Evolutionary conservation across 1,284 basidiomycete genomes (phyloP), one percentile per base, ranked within the genome.

Genomic region (Paramarasmius palmivorus): DNA sequence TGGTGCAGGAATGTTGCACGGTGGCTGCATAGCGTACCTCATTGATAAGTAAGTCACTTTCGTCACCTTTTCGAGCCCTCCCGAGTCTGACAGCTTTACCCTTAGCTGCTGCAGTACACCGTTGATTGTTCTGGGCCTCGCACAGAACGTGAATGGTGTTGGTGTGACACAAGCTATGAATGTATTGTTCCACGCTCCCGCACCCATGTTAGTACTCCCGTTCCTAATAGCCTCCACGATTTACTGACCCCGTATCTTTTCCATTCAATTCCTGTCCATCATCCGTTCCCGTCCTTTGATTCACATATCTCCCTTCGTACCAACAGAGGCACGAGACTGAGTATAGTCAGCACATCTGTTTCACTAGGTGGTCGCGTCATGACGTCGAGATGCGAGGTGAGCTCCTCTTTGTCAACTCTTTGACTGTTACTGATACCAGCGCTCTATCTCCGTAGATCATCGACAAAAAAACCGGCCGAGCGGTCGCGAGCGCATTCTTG

Each of bases 131-230:
- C 72, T 88, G 12, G 86, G 85, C 2, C 62, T 87, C 37, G 65
- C 82, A 38, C 73, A 78, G 58, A 76, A 76, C 54, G 67, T 74
- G n/a, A 88, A 88, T 53, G 86, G 85, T 2, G 86, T 88, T 12
- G 86, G 86, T 12, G 86, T 88, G 19, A 89, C 84, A 2, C 84
- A 88, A 64, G 76, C 78, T 8, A 77, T 88, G 78, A 84, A 82
- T 57, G 72, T 89, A 29, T 64, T 81, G 38, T 89, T 84, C 67
- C 86, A 86, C 63, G 75, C 86, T 12, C 86, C 86, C 10, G 84
- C 83, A 3, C 71, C 83, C 7, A 60, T 73, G 86, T 84, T 64
- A 68, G 82, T 71, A 8, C 15, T 53, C 40, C 39, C 26, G 32
- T 10, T 53, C 25, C n/a, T 35, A 2, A 23, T 4, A 35, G 2